A percentile compares a stretch with the other conserved stretches of the same genome.
Evolutionary conservation across 1,284 basidiomycete genomes (phyloP).

Genomic region (Cryptococcus deneoformans): DNA sequence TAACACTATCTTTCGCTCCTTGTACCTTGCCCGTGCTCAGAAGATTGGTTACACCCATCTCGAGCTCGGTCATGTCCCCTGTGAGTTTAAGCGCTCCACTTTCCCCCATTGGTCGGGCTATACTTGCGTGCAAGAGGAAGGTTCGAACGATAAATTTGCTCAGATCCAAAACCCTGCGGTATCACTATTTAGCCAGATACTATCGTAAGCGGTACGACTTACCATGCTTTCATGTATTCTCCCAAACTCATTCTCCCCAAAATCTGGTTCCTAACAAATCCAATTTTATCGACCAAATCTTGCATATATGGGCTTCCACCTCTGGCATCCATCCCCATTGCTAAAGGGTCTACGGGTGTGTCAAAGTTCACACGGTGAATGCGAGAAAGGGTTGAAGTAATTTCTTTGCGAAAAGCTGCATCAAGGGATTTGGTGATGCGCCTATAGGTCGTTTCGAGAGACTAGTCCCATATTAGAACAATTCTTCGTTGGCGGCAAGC

Average conservation of each 20-base stretch:
- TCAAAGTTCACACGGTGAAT: constrained; percentile 80
- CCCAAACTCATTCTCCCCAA: constrained; percentile 67
- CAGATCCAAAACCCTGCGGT: constrained; percentile 61
- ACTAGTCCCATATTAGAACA: constrained; percentile 50
- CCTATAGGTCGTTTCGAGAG: constrained; percentile 59
- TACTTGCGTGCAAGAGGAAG: constrained; percentile 85
- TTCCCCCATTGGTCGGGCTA: constrained; percentile 82
- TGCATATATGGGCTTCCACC: constrained; percentile 80
- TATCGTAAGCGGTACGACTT: constrained; percentile 25
- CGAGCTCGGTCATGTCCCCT: constrained; percentile 92
- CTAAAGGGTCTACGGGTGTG: constrained; percentile 59
- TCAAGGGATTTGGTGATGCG: constrained; percentile 68
- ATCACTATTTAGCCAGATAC: neutral
- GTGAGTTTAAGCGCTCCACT: constrained; percentile 86
- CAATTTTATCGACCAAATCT: constrained; percentile 79
- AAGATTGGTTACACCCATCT: constrained; percentile 81
- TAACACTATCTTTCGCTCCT: constrained; percentile 59
- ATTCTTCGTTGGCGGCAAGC: too few species aligned
- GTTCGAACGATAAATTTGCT: constrained; percentile 72
- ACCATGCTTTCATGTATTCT: constrained; percentile 71
- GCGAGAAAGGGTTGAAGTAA: constrained; percentile 69
- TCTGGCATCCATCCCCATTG: constrained; percentile 55
- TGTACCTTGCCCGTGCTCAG: constrained; percentile 55
- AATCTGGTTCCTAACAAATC: constrained; percentile 72
- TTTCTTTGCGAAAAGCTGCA: constrained; percentile 70